Evolutionary conservation across 1,139 yeast species (phyloP), one percentile per base, ranked within the genome.

Genomic region (Blastobotrys persicus): DNA sequence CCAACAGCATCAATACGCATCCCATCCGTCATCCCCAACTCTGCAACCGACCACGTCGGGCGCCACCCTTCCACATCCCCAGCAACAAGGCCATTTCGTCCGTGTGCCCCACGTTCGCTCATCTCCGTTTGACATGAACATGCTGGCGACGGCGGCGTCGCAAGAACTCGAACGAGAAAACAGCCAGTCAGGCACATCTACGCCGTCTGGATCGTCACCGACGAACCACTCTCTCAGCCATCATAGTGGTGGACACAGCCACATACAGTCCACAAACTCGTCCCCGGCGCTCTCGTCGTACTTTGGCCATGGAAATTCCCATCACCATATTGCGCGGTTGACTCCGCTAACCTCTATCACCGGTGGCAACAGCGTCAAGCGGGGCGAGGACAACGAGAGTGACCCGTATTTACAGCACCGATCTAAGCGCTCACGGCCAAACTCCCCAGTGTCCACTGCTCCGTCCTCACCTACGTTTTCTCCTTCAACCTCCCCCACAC

Each of bases 111-210:
- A 53, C 38, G 28, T 52, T 31, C 56, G 44, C 44, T 54, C 54
- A 14, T 59, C 67, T 18, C 74, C 77, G 47, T 75, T 80, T 67
- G 88, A 85, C 62, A 86, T 87, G 65, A 86, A 86, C 63, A 76
- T 85, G 2, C 70, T 87, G 53, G 95, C 94, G 2, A 79, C 85
- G 20, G 94, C 95, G 2, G 95, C 95, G 1, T 78, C 89, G 4
- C 86, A 85, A 62, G 92, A 86, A 64, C 73, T 87, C 49, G 85
- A 77, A 59, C 74, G 76, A 40, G 79, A 76, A 51, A 57, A 55
- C 44, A 12, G 20, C 43, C 9, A 18, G 14, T 26, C 26, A 12
- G 38, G 42, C 20, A 38, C 47, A 5, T 44, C 46, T 14, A 49
- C 52, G 6, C 47, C 52, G n/a, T 45, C 48, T 4, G 44, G 35